These are phyloP conservation scores for Fusarium cyanostomum DNA, from an alignment of 2,329 filamentous ascomycete species.

Conservation along the genomic window DNA sequence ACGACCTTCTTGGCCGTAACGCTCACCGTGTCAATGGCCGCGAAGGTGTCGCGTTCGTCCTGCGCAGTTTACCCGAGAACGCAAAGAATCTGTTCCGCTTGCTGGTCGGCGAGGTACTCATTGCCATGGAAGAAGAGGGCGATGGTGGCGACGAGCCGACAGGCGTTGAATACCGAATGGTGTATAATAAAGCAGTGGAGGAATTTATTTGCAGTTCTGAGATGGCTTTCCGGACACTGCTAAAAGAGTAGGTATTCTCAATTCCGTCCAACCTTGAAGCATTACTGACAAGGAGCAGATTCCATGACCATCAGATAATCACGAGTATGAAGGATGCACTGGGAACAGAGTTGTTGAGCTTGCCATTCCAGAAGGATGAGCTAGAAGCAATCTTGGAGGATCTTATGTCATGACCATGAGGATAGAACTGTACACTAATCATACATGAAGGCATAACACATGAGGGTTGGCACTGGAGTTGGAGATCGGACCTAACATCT, in stretches of 20 bases:
- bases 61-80: constrained; percentile 91
- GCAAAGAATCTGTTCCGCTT: constrained; percentile 87
- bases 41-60: constrained; percentile 90
- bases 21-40: constrained; percentile 84
- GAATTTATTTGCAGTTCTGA: constrained; percentile 98
- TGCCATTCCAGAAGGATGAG: constrained; percentile 89
- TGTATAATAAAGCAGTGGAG: constrained; percentile 96
- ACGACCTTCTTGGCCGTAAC: constrained; percentile 84
- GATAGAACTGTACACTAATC: constrained; percentile 6
- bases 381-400: constrained; percentile 91
- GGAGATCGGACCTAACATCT: not conserved
- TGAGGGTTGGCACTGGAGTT: constrained; percentile 20
- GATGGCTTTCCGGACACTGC: constrained; percentile 90
- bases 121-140: constrained; percentile 71
- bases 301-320: constrained; percentile 98
- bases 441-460: constrained; percentile 9
- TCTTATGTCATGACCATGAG: constrained; percentile 44
- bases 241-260: constrained; percentile 78
- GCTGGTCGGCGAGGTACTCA: constrained; percentile 84
- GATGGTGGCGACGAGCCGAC: constrained; percentile 61
- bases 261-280: not conserved
- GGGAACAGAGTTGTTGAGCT: constrained; percentile 84
- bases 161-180: constrained; percentile 86
- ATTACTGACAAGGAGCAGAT: constrained; percentile 60
- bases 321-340: constrained; percentile 85